Conservation (phyloP, 2,329 filamentous ascomycete species). For the Periconia sp. region DNA sequence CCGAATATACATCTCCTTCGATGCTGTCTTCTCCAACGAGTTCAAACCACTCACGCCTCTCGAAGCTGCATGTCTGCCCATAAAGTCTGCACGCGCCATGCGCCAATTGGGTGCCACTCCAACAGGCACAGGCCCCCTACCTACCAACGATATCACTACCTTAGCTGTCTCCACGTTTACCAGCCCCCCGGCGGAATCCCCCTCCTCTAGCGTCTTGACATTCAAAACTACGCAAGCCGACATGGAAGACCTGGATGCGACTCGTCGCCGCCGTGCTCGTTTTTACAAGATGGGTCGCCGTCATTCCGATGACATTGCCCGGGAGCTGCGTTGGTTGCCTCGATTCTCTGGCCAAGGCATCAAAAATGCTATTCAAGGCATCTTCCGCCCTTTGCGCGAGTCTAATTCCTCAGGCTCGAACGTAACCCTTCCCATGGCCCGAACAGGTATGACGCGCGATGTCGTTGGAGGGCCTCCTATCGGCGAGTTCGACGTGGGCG, state of each 20-base stretch:
- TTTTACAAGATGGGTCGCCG: conserved; percentile 39
- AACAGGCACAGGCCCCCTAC: conserved; percentile 15
- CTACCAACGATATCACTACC: conserved; percentile 1
- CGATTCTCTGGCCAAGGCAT: conserved; percentile 31
- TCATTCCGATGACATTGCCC: conserved; percentile 25
- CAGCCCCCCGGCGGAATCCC: conserved; percentile 16
- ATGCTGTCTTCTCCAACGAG: conserved; percentile 48
- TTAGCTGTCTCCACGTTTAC: conserved; percentile 4
- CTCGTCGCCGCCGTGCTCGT: conserved; percentile 27
- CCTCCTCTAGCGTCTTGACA: conserved; percentile 30
- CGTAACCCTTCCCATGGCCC: conserved; percentile 37
- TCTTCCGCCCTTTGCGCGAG: conserved; percentile 35
- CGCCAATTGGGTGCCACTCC: conserved; percentile 43
- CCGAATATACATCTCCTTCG: conserved; percentile 53
- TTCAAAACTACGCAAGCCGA: conserved; percentile 42
- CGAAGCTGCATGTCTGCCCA: conserved; percentile 40
- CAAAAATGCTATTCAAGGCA: conserved; percentile 33
- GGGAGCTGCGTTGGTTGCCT: conserved; percentile 21
- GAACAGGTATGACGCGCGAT: conserved; percentile 31
- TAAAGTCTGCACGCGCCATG: conserved; percentile 43
- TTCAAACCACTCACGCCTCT: conserved; percentile 38
- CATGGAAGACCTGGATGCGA: conserved; percentile 26
- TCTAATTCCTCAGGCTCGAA: conserved; percentile 40
- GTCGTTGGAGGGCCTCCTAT: conserved; percentile 10
- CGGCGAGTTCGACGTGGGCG: conserved; percentile 34